A percentile compares a stretch with the other conserved stretches of the same genome.
Conservation (phyloP, 306 rosid species). For the Gleditsia sinensis region DNA sequence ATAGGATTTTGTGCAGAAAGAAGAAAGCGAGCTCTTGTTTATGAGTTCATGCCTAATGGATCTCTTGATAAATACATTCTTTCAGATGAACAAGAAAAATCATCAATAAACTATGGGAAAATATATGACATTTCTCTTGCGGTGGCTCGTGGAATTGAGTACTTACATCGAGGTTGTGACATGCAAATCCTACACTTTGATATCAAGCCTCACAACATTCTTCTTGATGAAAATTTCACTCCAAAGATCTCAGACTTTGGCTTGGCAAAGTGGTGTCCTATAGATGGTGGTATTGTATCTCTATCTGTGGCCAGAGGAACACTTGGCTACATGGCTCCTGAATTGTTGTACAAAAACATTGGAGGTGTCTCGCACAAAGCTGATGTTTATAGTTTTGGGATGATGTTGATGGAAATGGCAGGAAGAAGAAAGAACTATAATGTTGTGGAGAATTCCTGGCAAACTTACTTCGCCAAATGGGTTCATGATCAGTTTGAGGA, state of each 20-base stretch:
- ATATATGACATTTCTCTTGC: not conserved
- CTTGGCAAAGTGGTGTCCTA: not conserved
- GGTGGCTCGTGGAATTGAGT: not conserved
- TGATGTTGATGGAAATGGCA: constrained; percentile 25
- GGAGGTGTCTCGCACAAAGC: too few relatives aligned
- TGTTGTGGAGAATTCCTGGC: constrained; percentile 21
- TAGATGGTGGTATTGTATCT: not conserved
- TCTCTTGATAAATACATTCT: constrained; percentile 11
- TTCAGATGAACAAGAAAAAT: not conserved
- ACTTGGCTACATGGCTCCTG: too few relatives aligned
- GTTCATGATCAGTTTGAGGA: constrained; percentile 27
- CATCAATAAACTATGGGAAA: constrained; percentile 15
- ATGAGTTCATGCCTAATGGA: constrained; percentile 20
- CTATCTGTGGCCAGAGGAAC: not conserved
- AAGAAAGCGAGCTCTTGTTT: too few relatives aligned
- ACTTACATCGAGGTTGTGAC: constrained; percentile 15
- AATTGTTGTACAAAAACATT: too few relatives aligned
- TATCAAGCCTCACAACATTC: too few relatives aligned
- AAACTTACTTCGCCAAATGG: constrained; percentile 25
- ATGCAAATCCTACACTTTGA: constrained; percentile 20
- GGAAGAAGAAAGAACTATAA: not conserved
- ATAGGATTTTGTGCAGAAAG: constrained; percentile 24
- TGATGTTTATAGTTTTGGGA: too few relatives aligned
- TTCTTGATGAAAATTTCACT: too few relatives aligned
- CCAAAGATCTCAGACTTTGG: not conserved